phyloP scores from a whole-genome alignment of 805 yeast genomes.

The Maudiozyma turicensis region DNA sequence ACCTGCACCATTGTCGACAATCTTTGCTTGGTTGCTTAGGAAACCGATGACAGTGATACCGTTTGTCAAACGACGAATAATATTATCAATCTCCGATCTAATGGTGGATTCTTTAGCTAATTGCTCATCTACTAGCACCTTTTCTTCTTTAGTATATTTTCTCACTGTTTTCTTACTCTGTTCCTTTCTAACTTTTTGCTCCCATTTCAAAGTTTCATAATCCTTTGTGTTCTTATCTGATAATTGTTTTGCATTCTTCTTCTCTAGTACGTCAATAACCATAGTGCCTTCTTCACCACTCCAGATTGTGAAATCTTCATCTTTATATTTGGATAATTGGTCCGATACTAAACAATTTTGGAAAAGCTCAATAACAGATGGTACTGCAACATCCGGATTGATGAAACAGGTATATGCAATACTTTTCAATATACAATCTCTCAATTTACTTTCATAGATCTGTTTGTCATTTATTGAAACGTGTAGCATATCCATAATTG shows the following conservation, averaged over 20 bases:
- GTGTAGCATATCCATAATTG: slow-evolving; percentile 15
- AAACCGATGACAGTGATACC: slow-evolving; percentile 44
- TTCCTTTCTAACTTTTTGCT: slow-evolving; percentile 68
- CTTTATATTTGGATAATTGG: slow-evolving; percentile 34
- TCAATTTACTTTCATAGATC: slow-evolving; percentile 20
- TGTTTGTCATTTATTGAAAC: slow-evolving; percentile 12
- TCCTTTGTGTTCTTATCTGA: slow-evolving; percentile 71
- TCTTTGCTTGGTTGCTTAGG: slow-evolving; percentile 40
- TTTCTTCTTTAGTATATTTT: slow-evolving; percentile 73
- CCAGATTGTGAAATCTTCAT: slow-evolving; percentile 53
- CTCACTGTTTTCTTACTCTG: slow-evolving; percentile 43
- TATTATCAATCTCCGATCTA: slow-evolving; percentile 36
- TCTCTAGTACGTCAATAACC: slow-evolving; percentile 53
- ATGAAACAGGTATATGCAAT: slow-evolving; percentile 46
- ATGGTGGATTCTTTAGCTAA: slow-evolving; percentile 49
- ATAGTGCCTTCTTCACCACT: slow-evolving; percentile 57
- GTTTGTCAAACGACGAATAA: slow-evolving; percentile 35
- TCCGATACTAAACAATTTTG: slow-evolving; percentile 33
- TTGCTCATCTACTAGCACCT: slow-evolving; percentile 49
- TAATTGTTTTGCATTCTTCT: slow-evolving; percentile 33
- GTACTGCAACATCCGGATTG: slow-evolving; percentile 46
- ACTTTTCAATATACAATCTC: slow-evolving; percentile 42
- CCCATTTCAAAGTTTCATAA: slow-evolving; percentile 85
- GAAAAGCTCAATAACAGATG: slow-evolving; percentile 39
- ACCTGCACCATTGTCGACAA: slow-evolving; percentile 53